These are phyloP conservation scores for Coffea humblotiana DNA, from an alignment of 305 asterid species.

Conservation along the genomic window DNA sequence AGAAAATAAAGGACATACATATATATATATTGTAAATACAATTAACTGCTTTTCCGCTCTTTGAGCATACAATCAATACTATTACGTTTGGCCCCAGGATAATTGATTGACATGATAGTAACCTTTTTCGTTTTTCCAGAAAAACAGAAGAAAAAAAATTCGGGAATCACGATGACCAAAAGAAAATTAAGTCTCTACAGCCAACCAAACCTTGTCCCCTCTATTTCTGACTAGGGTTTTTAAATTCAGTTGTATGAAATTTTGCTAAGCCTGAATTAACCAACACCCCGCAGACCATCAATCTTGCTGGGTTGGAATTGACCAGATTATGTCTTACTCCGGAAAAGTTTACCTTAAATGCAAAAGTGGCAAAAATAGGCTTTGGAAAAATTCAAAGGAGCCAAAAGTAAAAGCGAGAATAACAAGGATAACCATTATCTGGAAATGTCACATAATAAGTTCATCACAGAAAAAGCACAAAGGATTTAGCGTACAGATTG, in stretches of 20 bases:
- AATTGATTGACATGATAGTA: neutral
- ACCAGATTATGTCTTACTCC: no score
- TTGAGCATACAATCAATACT: no score
- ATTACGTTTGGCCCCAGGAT: neutral
- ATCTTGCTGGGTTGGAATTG: no score
- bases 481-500: neutral
- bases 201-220: no score
- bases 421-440: neutral
- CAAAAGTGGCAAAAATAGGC: no score
- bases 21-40: no score
- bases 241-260: no score
- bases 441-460: neutral
- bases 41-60: neutral
- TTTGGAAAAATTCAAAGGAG: neutral
- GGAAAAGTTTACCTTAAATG: no score
- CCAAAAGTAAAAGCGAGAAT: neutral
- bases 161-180: neutral
- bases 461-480: neutral
- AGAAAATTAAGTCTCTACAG: neutral
- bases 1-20: neutral
- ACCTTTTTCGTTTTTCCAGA: neutral
- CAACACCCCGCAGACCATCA: no score
- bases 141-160: no score
- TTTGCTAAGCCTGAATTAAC: no score
- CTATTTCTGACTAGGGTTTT: no score